Evolutionary conservation across 2,329 filamentous ascomycete genomes (phyloP).

Genomic region (Dactylellina cionopaga): DNA sequence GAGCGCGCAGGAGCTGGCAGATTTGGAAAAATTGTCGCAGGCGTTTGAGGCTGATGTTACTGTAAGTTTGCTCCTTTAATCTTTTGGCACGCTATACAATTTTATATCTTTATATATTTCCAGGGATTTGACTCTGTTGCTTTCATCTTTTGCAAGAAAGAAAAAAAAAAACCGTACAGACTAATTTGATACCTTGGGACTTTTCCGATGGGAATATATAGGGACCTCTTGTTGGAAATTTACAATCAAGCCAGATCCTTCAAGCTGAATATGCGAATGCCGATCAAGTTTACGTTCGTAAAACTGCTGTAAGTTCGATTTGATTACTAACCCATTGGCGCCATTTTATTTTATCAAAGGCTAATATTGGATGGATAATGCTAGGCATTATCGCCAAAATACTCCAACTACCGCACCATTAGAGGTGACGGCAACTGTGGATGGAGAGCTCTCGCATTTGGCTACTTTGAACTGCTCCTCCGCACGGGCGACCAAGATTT

Average conservation of each 20-base stretch:
- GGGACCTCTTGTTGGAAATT: constrained; percentile 84
- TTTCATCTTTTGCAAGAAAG: not conserved
- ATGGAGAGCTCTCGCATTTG: constrained; percentile 94
- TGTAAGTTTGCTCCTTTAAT: constrained; percentile 29
- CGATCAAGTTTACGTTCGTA: constrained; percentile 83
- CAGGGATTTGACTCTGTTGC: not conserved
- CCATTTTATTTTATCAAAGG: constrained; percentile 52
- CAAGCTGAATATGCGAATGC: constrained; percentile 87
- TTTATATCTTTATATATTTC: not conserved
- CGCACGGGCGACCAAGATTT: constrained; percentile 72
- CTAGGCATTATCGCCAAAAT: constrained; percentile 83
- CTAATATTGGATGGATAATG: too few species aligned
- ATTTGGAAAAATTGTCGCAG: constrained; percentile 54
- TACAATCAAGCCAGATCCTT: constrained; percentile 79
- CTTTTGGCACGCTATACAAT: not conserved
- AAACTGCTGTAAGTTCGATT: constrained; percentile 76
- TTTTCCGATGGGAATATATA: constrained; percentile 60
- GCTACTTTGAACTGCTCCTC: constrained; percentile 88
- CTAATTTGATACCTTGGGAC: constrained; percentile 55
- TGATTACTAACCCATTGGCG: constrained; percentile 12
- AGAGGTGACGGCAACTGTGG: constrained; percentile 95
- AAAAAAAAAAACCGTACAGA: not conserved
- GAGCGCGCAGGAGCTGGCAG: constrained; percentile 49
- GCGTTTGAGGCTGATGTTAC: constrained; percentile 54
- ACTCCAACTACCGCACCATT: constrained; percentile 86